A percentile compares a stretch with the other conserved stretches of the same genome.
Evolutionary conservation across 164 flowering plant species (phyloP).

Genomic region (Dillenia turbinata): DNA sequence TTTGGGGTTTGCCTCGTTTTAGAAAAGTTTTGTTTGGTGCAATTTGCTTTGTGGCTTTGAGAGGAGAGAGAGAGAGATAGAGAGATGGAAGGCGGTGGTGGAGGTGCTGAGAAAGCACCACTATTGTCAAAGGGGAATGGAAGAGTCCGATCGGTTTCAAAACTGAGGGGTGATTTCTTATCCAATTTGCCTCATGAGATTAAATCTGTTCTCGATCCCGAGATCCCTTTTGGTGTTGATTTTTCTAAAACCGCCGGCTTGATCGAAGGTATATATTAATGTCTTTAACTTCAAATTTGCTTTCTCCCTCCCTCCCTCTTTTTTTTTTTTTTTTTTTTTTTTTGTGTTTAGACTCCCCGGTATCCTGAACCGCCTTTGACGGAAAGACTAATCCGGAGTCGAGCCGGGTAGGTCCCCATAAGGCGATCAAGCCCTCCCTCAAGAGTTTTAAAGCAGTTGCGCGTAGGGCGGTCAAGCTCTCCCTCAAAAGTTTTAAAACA

Average conservation of each 20-base stretch:
- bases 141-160: constrained; percentile 2
- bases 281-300: too few relatives aligned
- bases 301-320: neutral
- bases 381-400: too few relatives aligned
- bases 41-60: too few relatives aligned
- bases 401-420: too few relatives aligned
- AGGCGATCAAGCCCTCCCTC: too few relatives aligned
- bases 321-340: neutral
- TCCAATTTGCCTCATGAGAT: constrained; percentile 33
- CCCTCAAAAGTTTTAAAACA: too few relatives aligned
- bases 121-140: constrained; percentile 5
- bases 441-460: too few relatives aligned
- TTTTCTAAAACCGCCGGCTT: constrained; percentile 23
- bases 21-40: too few relatives aligned
- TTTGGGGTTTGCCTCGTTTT: too few relatives aligned
- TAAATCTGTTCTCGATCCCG: constrained; percentile 24
- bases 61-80: constrained; percentile 1
- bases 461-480: too few relatives aligned
- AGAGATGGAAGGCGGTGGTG: constrained; percentile 1
- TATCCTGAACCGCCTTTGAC: too few relatives aligned
- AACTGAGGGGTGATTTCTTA: constrained; percentile 17
- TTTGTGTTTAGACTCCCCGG: too few relatives aligned
- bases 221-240: constrained; percentile 20
- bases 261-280: constrained; percentile 14
- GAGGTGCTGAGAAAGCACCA: constrained; percentile 15